A percentile compares a stretch with the other conserved stretches of the same genome.
These are phyloP conservation scores for Aspergillus brunneoviolaceus DNA, from an alignment of 2,329 filamentous ascomycete genomes.

Conservation along the genomic window DNA sequence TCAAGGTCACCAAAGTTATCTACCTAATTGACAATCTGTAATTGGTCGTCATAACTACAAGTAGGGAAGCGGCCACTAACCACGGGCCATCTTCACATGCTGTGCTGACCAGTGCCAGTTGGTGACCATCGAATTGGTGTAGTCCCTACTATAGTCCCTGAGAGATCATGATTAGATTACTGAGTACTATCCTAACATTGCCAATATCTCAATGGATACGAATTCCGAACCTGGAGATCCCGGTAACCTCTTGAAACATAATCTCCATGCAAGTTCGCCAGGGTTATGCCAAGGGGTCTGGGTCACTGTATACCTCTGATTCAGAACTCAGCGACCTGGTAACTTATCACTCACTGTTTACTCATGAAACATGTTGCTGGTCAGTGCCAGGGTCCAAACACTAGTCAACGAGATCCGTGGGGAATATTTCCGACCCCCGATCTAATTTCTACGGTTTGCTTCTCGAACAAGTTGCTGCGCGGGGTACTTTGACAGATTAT, in stretches of 20 bases:
- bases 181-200: background rate
- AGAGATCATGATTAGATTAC: too few species aligned
- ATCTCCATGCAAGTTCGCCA: background rate
- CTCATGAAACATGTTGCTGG: background rate
- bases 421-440: background rate
- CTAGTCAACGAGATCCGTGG: background rate
- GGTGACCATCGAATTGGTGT: background rate
- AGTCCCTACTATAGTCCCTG: too few species aligned
- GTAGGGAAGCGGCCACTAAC: background rate
- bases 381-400: background rate
- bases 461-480: background rate
- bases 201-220: background rate
- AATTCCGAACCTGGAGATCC: background rate
- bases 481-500: too few species aligned
- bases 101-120: background rate
- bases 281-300: background rate
- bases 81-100: background rate
- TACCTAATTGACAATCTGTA: too few species aligned
- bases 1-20: background rate
- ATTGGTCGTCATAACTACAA: background rate
- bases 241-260: background rate
- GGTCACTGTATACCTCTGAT: background rate
- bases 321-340: background rate
- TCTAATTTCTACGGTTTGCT: background rate
- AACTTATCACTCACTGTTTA: background rate